phyloP scores from a whole-genome alignment of 768 basidiomycete species.

The Amanita pseudoporphyria region DNA sequence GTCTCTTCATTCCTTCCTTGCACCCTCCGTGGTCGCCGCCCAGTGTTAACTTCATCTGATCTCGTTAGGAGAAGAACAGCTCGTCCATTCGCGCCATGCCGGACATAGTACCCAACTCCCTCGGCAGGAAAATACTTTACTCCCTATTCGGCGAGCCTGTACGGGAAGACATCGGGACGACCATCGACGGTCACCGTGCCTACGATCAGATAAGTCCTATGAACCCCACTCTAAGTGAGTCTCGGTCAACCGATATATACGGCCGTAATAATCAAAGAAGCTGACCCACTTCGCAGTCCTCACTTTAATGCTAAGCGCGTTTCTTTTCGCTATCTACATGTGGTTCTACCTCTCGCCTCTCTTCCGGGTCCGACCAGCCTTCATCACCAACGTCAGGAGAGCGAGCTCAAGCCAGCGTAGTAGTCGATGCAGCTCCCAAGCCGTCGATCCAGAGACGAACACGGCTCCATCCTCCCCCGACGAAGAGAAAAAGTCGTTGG shows the following conservation, averaged over 20 bases:
- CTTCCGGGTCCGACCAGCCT: background rate
- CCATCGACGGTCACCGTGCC: background rate
- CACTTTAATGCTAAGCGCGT: conserved; percentile 8
- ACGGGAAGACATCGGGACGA: background rate
- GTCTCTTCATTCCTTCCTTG: no score
- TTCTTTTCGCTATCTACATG: conserved; percentile 8
- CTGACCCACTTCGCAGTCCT: conserved; percentile 1
- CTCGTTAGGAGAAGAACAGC: no score
- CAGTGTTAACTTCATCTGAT: no score
- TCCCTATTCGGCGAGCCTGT: background rate
- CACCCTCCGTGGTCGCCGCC: no score
- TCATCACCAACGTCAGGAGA: background rate
- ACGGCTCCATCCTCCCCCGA: background rate
- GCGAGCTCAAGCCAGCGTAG: background rate
- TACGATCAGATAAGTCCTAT: background rate
- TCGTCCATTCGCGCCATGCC: no score
- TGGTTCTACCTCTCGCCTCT: conserved; percentile 11
- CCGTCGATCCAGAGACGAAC: background rate
- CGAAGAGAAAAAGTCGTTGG: background rate
- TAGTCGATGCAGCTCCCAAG: background rate
- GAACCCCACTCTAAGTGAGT: conserved; percentile 4
- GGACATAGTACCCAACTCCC: background rate
- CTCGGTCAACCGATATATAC: no score
- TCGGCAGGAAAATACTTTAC: background rate
- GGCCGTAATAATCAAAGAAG: no score